Conservation (phyloP, 331 rosid genomes). For the Quercus tomentella region DNA sequence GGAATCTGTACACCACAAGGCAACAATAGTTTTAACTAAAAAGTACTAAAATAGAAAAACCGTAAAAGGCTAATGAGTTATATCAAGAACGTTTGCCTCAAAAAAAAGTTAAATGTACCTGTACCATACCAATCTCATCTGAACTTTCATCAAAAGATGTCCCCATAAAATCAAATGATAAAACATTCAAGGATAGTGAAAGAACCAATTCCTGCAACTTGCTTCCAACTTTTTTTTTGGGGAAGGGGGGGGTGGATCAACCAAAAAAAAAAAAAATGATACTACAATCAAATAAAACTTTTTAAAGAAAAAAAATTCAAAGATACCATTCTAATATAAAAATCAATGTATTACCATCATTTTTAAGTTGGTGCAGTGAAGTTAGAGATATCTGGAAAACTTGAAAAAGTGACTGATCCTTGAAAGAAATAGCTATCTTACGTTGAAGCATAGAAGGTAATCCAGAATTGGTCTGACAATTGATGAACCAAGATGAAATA, state of each 20-base stretch:
- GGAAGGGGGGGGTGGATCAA: too few species aligned
- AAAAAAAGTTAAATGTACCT: constrained; percentile 33
- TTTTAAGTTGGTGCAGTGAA: constrained; percentile 39
- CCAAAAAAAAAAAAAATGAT: too few species aligned
- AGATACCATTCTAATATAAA: not conserved
- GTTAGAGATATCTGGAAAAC: constrained; percentile 51
- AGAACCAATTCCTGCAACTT: constrained; percentile 51
- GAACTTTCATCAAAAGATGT: constrained; percentile 55
- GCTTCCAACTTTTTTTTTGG: constrained; percentile 30
- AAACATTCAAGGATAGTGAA: constrained; percentile 40
- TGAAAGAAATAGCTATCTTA: constrained; percentile 44
- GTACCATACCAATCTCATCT: constrained; percentile 54
- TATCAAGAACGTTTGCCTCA: not conserved
- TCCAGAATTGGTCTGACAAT: constrained; percentile 38
- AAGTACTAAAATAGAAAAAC: not conserved
- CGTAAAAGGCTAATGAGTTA: not conserved
- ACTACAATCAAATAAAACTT: too few species aligned
- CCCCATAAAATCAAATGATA: constrained; percentile 59
- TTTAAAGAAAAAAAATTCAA: too few species aligned
- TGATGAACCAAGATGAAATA: not conserved
- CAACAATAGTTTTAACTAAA: constrained; percentile 6
- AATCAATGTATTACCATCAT: constrained; percentile 38
- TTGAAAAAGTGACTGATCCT: constrained; percentile 43
- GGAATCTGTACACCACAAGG: constrained; percentile 35
- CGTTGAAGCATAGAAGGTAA: constrained; percentile 49